phyloP scores from a whole-genome alignment of 176 grass and related monocot species.

The Carex littledalei region DNA sequence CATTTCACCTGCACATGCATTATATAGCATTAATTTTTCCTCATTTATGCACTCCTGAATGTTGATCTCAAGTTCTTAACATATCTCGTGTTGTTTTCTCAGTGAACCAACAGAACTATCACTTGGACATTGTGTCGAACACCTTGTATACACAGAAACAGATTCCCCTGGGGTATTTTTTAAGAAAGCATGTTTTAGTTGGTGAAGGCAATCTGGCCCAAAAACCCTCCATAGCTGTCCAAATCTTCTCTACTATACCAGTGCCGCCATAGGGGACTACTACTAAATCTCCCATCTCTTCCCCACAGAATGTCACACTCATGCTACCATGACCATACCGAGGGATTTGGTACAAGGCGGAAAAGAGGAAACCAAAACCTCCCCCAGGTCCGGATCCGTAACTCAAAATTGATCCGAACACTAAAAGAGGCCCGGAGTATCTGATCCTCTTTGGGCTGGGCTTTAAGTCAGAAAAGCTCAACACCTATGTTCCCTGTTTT shows the following conservation, averaged over 20 bases:
- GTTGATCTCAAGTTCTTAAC: background rate
- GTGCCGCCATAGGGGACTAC: background rate
- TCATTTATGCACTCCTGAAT: background rate
- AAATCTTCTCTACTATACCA: background rate
- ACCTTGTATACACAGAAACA: background rate
- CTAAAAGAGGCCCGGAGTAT: background rate
- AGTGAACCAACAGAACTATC: background rate
- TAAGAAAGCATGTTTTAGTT: background rate
- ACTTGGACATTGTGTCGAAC: background rate
- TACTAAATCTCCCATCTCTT: background rate
- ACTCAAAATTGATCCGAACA: too few species aligned
- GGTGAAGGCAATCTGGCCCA: background rate
- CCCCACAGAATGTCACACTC: background rate
- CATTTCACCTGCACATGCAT: slow-evolving; percentile 65
- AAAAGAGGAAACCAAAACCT: background rate
- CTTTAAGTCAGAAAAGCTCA: background rate
- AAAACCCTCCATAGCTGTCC: background rate
- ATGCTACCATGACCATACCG: background rate
- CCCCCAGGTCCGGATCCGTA: too few species aligned
- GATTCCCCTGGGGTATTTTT: background rate
- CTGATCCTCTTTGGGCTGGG: background rate
- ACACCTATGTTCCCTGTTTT: too few species aligned
- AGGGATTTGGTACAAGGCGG: background rate
- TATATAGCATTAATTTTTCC: background rate
- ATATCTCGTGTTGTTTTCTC: background rate